Conservation (phyloP, 2,329 filamentous ascomycete genomes). For the Coniochaeta sp. region DNA sequence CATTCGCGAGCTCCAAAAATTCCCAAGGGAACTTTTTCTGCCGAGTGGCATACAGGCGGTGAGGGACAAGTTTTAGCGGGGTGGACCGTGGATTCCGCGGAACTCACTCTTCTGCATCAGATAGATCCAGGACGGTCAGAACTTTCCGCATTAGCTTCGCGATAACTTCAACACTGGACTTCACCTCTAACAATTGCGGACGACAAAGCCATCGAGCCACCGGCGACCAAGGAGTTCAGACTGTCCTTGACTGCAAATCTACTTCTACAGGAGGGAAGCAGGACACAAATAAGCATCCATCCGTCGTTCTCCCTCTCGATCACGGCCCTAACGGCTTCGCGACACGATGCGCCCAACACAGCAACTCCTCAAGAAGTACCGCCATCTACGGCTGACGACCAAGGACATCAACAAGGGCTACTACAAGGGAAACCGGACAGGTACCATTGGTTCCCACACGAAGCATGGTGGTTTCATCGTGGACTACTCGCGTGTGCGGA, state of each 20-base stretch:
- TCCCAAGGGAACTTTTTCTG: slow-evolving; percentile 6
- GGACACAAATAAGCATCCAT: not conserved
- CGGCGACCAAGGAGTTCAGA: not conserved
- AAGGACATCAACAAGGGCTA: slow-evolving; percentile 90
- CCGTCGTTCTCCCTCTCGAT: not conserved
- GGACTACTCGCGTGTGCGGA: slow-evolving; percentile 82
- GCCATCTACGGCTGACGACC: slow-evolving; percentile 76
- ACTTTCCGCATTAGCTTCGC: not conserved
- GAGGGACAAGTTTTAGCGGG: slow-evolving; percentile 1
- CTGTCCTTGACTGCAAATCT: not conserved
- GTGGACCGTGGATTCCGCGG: not conserved
- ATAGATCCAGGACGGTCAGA: not conserved
- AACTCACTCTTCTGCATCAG: not conserved
- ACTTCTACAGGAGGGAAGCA: not conserved
- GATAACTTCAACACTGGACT: not conserved
- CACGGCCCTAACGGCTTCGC: slow-evolving; percentile 2
- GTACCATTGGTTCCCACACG: slow-evolving; percentile 78
- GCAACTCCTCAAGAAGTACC: slow-evolving; percentile 58
- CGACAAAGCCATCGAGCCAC: too few species aligned
- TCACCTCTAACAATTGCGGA: not conserved
- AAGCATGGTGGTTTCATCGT: slow-evolving; percentile 78
- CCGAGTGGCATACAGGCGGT: slow-evolving; percentile 12
- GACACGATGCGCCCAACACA: slow-evolving; percentile 59
- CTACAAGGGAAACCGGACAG: slow-evolving; percentile 93
- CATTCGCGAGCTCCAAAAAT: not conserved